phyloP scores from a whole-genome alignment of 2,329 filamentous ascomycete species.

The Ophiostoma angusticollis region DNA sequence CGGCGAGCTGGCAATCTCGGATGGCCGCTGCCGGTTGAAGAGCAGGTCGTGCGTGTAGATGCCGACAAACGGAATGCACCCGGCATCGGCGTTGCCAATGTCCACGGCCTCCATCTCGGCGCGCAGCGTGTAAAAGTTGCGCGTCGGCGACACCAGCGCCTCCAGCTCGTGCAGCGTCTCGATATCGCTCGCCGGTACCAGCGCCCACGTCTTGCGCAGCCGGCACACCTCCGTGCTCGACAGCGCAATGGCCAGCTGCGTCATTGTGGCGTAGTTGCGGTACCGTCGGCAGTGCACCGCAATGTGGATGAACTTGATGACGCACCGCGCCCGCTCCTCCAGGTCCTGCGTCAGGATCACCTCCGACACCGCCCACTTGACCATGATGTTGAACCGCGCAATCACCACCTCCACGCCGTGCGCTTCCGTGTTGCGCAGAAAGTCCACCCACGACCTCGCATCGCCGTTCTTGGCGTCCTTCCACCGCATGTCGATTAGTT shows the following conservation, averaged over 20 bases:
- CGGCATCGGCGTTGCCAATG: conserved; percentile 40
- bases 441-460: conserved; percentile 69
- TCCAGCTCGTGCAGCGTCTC: conserved; percentile 57
- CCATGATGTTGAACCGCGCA: conserved; percentile 76
- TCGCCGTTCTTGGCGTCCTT: conserved; percentile 53
- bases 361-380: conserved; percentile 76
- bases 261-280: conserved; percentile 75
- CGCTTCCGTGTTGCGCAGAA: conserved; percentile 58
- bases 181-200: conserved; percentile 53
- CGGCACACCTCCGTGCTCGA: conserved; percentile 60
- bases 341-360: conserved; percentile 59
- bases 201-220: conserved; percentile 56
- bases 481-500: conserved; percentile 74
- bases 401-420: conserved; percentile 73
- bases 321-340: conserved; percentile 60
- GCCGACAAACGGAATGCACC: conserved; percentile 74
- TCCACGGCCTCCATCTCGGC: conserved; percentile 65
- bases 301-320: conserved; percentile 74
- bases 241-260: conserved; percentile 65
- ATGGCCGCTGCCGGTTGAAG: conserved; percentile 68
- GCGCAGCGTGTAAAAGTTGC: conserved; percentile 65
- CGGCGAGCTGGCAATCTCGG: conserved; percentile 56
- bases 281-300: conserved; percentile 61
- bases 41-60: conserved; percentile 75
- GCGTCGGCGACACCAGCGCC: conserved; percentile 58